A percentile compares a stretch with the other conserved stretches of the same genome.
phyloP scores from a whole-genome alignment of 2,329 filamentous ascomycete species.

The Apiospora saccharicola region DNA sequence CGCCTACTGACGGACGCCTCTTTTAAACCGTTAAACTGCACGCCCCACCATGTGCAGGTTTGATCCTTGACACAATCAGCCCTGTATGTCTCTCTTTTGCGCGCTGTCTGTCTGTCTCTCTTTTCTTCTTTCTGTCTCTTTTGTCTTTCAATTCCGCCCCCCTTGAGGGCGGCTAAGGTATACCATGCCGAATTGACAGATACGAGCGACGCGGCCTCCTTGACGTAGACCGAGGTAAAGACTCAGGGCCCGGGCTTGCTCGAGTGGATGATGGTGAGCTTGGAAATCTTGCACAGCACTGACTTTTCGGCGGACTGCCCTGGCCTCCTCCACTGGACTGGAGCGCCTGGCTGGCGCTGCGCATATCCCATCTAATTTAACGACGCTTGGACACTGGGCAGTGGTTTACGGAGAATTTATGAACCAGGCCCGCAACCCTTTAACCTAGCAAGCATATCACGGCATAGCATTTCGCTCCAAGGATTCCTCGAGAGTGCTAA shows the following conservation, averaged over 20 bases:
- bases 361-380: conserved; percentile 24
- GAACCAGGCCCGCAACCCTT: conserved; percentile 22
- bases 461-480: conserved; percentile 23
- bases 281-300: conserved; percentile 1
- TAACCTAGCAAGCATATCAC: conserved; percentile 21
- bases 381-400: conserved; percentile 15
- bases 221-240: background rate
- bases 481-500: conserved; percentile 22
- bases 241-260: background rate
- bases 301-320: conserved; percentile 10
- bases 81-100: background rate
- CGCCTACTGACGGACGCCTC: conserved; percentile 14
- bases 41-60: conserved; percentile 20
- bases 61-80: conserved; percentile 17
- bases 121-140: background rate
- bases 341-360: conserved; percentile 12
- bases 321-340: conserved; percentile 15
- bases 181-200: background rate
- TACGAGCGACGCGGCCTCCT: background rate
- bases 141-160: background rate
- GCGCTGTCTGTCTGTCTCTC: background rate
- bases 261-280: background rate
- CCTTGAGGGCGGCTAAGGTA: background rate
- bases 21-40: conserved; percentile 18
- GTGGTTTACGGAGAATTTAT: conserved; percentile 24